Percentiles rank a stretch among this genome's conserved stretches.
phyloP scores from a whole-genome alignment of 805 yeast genomes.

The Candida insectalens region DNA sequence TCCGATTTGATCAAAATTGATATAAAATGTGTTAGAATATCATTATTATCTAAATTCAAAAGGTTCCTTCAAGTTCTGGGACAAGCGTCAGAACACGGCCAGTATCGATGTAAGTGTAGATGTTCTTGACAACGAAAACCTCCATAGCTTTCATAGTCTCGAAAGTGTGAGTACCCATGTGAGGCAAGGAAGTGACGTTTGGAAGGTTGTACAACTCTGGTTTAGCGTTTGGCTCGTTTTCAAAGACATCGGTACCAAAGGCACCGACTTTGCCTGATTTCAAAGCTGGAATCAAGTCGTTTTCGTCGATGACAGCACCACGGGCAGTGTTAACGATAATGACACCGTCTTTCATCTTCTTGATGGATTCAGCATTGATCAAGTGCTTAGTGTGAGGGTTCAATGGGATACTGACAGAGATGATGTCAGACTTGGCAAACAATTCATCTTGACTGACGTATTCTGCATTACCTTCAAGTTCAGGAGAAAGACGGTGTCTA shows the following conservation, averaged over 20 bases:
- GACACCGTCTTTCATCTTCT: constrained; percentile 71
- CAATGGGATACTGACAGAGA: constrained; percentile 71
- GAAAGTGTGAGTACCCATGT: constrained; percentile 72
- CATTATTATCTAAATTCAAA: constrained; percentile 10
- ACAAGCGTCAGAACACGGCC: constrained; percentile 71
- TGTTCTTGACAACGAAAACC: constrained; percentile 61
- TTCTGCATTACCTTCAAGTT: constrained; percentile 57
- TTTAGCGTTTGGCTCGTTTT: constrained; percentile 60
- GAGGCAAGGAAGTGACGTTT: constrained; percentile 77
- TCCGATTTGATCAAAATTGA: too few species aligned
- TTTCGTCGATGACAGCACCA: constrained; percentile 74
- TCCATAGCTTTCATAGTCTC: constrained; percentile 81
- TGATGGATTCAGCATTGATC: constrained; percentile 49
- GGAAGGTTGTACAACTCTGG: constrained; percentile 51
- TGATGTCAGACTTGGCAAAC: constrained; percentile 51
- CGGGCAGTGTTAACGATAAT: constrained; percentile 82
- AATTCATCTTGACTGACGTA: constrained; percentile 65
- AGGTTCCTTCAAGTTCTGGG: constrained; percentile 49
- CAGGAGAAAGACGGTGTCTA: constrained; percentile 47
- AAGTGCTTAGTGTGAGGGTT: constrained; percentile 63
- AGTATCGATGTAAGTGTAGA: constrained; percentile 40
- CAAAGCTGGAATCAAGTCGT: constrained; percentile 43
- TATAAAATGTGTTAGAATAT: too few species aligned
- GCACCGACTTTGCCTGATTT: constrained; percentile 57
- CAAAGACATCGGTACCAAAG: constrained; percentile 70